These are phyloP conservation scores for Sicyos edulis DNA, from an alignment of 306 rosid species.

Conservation along the genomic window DNA sequence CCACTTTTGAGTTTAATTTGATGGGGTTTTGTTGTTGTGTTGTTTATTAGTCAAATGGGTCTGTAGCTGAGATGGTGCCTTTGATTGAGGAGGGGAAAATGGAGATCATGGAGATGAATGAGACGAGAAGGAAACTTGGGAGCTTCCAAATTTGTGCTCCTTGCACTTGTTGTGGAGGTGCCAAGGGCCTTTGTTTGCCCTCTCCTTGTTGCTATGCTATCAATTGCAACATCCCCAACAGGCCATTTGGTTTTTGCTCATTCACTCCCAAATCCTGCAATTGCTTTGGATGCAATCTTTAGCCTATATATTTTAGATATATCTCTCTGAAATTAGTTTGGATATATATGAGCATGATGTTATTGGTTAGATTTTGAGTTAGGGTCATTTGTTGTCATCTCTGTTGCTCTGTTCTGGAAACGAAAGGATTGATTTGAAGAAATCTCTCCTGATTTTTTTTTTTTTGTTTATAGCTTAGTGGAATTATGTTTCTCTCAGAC, in stretches of 20 bases:
- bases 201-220: conserved; percentile 99
- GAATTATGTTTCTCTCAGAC: conserved; percentile 7
- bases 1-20: neutral
- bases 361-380: conserved; percentile 6
- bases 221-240: conserved; percentile 95
- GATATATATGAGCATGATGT: neutral
- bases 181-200: conserved; percentile 81
- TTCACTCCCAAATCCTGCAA: conserved; percentile 99
- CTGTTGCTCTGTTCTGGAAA: conserved; percentile 10
- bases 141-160: conserved; percentile 92
- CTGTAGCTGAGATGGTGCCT: conserved; percentile 53
- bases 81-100: conserved; percentile 49
- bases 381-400: conserved; percentile 14
- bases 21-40: neutral
- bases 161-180: conserved; percentile 98
- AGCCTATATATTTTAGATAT: conserved; percentile 8
- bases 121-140: conserved; percentile 74
- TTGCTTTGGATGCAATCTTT: conserved; percentile 96
- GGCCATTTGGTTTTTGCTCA: conserved; percentile 96
- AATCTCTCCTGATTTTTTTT: conserved; percentile 6
- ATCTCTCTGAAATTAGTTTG: conserved; percentile 6
- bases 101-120: conserved; percentile 67
- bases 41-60: conserved; percentile 61
- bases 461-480: conserved; percentile 5
- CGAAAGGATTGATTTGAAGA: conserved; percentile 17